Evolutionary conservation across 1,284 basidiomycete genomes (phyloP), one percentile per base, ranked within the genome.

Genomic region (Ceratobasidium sp.): DNA sequence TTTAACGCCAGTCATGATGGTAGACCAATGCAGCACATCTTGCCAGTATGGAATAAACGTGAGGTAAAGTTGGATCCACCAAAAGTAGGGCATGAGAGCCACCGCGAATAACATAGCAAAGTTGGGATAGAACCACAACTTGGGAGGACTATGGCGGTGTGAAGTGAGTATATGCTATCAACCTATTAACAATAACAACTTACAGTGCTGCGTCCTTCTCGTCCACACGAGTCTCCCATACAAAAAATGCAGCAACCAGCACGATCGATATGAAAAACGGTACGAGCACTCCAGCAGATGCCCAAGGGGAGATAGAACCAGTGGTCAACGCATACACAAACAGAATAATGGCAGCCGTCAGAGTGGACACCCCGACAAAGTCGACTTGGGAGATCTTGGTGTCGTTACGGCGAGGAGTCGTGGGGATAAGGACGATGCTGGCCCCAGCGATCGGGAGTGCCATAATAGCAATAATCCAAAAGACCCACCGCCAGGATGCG

Each of bases 301-400:
- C 82, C 88, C 88, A 89, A 14, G 88, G 87, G 7, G 81, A 78
- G 1, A 83, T 82, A 2, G 87, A 86, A 1, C 87, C 88, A 10
- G 86, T 86, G 1, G 88, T 89, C 30, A 89, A 81, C 1, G 86
- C 87, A 78, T 86, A 88, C 52, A 89, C 86, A 82, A 89, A 88
- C 35, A 89, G 82, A 23, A n/a, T 48, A 23, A 44, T 62, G 78
- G 52, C 59, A 84, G 84, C 80, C 0, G 84, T 86, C 57, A 85
- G 79, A 48, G 82, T 78, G 0, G 71, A 80, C 69, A 85, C 82
- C 54, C 85, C 84, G 6, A 82, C 68, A 41, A 82, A 57, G 78
- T 85, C 85, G 48, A 85, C 81, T 20, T 68, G 78, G 30, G 78
- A 80, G 78, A 81, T 80, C 83, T 79, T 81, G 84, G 16, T 79